Percentiles rank a stretch among this genome's conserved stretches.
phyloP scores from a whole-genome alignment of 306 rosid species.

The Lithocarpus polystachyus region DNA sequence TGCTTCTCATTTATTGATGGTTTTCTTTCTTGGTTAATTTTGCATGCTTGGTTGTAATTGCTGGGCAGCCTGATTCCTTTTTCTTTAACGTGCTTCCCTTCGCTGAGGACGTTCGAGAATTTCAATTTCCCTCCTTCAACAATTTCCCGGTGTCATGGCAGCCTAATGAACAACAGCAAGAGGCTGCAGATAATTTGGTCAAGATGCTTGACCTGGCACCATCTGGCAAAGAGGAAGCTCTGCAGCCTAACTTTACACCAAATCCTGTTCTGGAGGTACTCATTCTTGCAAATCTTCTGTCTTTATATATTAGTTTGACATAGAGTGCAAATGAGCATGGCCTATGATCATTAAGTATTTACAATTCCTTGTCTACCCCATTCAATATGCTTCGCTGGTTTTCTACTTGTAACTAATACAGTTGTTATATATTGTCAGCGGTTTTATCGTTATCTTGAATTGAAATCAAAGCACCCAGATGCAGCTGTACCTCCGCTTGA shows the following conservation, averaged over 20 bases:
- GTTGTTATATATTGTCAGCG: conserved; percentile 52
- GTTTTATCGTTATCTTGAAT: conserved; percentile 59
- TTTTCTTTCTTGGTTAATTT: conserved; percentile 17
- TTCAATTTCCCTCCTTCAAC: conserved; percentile 74
- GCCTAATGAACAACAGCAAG: conserved; percentile 73
- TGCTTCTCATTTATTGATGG: conserved; percentile 9
- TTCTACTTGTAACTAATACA: conserved; percentile 14
- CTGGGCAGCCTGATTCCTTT: conserved; percentile 82
- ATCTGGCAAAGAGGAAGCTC: conserved; percentile 56
- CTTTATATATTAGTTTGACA: conserved; percentile 1
- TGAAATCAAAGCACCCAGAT: conserved; percentile 78
- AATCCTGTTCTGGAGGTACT: conserved; percentile 82
- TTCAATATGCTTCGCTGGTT: not conserved
- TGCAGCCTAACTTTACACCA: conserved; percentile 72
- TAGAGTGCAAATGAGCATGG: not conserved
- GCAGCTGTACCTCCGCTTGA: conserved; percentile 74
- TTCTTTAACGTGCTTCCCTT: conserved; percentile 83
- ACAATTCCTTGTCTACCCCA: not conserved
- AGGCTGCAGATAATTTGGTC: conserved; percentile 72
- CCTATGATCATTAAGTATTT: not conserved
- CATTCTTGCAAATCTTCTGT: conserved; percentile 21
- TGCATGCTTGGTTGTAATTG: conserved; percentile 20
- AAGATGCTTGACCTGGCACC: conserved; percentile 78
- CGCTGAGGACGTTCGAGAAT: conserved; percentile 89
- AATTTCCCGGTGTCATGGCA: conserved; percentile 57